Evolutionary conservation across 1,139 yeast genomes (phyloP).

Genomic region (Candida glucosophila): DNA sequence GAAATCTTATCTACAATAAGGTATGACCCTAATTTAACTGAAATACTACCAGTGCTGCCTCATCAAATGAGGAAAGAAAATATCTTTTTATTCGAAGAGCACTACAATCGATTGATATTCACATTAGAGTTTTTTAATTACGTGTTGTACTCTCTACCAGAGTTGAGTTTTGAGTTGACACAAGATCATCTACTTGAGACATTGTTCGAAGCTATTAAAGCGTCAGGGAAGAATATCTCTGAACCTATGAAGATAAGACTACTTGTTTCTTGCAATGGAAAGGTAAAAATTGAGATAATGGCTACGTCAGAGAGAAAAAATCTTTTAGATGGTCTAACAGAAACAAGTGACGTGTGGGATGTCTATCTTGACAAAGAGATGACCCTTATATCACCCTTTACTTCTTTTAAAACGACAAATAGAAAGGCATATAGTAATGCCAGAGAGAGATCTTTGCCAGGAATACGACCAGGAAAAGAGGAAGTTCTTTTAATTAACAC

Average conservation of each 20-base stretch:
- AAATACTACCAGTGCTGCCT: conserved; percentile 14
- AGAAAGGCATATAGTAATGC: conserved; percentile 59
- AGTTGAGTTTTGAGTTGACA: conserved; percentile 26
- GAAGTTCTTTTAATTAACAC: conserved; percentile 70
- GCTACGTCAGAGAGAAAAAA: conserved; percentile 25
- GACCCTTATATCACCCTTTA: conserved; percentile 59
- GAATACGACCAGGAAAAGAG: conserved; percentile 26
- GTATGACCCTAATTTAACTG: conserved; percentile 53
- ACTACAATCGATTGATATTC: conserved; percentile 48
- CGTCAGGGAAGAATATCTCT: conserved; percentile 16
- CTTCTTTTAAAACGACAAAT: conserved; percentile 81
- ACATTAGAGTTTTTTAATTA: conserved; percentile 46
- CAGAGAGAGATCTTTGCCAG: conserved; percentile 40
- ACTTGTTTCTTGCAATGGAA: conserved; percentile 40
- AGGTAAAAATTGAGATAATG: conserved; percentile 43
- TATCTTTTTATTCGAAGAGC: conserved; percentile 59
- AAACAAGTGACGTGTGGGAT: conserved; percentile 31
- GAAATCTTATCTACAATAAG: conserved; percentile 61
- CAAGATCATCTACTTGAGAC: conserved; percentile 33
- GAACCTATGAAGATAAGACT: conserved; percentile 54
- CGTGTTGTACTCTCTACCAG: conserved; percentile 7
- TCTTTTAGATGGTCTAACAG: conserved; percentile 36
- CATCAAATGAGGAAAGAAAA: conserved; percentile 21
- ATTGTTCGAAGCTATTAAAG: conserved; percentile 33
- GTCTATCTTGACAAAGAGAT: conserved; percentile 54